Percentiles rank a stretch among this genome's conserved stretches.
Evolutionary conservation across 2,329 filamentous ascomycete species (phyloP).

Genomic region (Arachnomyces sp.): DNA sequence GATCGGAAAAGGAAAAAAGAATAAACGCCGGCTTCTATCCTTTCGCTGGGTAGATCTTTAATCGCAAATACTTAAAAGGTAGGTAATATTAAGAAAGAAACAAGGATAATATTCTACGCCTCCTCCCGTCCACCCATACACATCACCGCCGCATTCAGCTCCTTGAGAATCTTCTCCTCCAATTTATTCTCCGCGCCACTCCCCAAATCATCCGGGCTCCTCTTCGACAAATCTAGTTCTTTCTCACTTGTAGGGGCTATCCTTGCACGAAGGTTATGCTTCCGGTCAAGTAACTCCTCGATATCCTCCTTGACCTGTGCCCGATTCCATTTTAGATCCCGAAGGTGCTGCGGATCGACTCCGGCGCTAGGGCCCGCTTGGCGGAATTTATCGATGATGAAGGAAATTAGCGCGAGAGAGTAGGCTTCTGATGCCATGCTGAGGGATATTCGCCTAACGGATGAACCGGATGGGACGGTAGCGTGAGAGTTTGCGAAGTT

Average conservation of each 20-base stretch:
- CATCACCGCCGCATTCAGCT: constrained; percentile 52
- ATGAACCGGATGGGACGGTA: constrained; percentile 35
- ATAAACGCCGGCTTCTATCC: background rate
- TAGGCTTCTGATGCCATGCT: constrained; percentile 69
- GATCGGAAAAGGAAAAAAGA: background rate
- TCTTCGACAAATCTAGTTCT: constrained; percentile 56
- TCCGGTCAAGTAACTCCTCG: constrained; percentile 68
- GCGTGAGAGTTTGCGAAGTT: constrained; percentile 53
- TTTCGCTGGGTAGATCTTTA: too few relatives aligned
- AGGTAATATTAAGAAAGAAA: background rate
- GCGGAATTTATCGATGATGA: constrained; percentile 61
- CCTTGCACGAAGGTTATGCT: constrained; percentile 61
- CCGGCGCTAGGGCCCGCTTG: constrained; percentile 56
- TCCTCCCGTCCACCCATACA: constrained; percentile 34
- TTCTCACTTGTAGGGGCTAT: constrained; percentile 65
- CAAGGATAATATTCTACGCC: constrained; percentile 17
- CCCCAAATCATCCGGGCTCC: constrained; percentile 33
- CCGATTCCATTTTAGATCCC: constrained; percentile 67
- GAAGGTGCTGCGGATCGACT: constrained; percentile 55
- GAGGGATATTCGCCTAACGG: constrained; percentile 61
- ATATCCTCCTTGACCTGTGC: constrained; percentile 69
- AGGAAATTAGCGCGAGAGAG: constrained; percentile 66
- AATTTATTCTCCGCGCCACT: constrained; percentile 55
- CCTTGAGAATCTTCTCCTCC: constrained; percentile 66
- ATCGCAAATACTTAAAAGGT: too few relatives aligned